Percentiles rank a stretch among this genome's conserved stretches.
These are phyloP conservation scores for Wickerhamomyces strasburgensis DNA, from an alignment of 805 yeast species.

Conservation along the genomic window DNA sequence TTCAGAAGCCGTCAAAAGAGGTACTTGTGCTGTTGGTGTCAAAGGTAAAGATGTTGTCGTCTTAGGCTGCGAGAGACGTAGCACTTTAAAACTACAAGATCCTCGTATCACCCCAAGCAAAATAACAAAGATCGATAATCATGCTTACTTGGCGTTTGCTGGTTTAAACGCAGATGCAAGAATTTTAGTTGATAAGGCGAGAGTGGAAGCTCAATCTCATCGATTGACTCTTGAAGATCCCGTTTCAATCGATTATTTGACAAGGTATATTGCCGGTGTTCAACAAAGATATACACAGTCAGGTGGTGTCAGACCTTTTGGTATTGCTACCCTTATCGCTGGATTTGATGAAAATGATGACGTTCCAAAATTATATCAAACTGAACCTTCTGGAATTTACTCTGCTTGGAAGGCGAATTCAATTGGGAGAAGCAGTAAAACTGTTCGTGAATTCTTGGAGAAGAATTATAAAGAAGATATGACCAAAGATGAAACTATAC, in stretches of 20 bases:
- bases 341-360: slow-evolving; percentile 88
- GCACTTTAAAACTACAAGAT: slow-evolving; percentile 91
- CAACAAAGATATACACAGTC: slow-evolving; percentile 96
- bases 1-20: slow-evolving; percentile 94
- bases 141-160: slow-evolving; percentile 89
- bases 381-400: slow-evolving; percentile 96
- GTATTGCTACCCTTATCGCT: slow-evolving; percentile 90
- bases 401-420: slow-evolving; percentile 98
- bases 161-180: slow-evolving; percentile 99
- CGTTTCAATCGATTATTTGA: slow-evolving; percentile 83
- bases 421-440: slow-evolving; percentile 90
- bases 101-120: slow-evolving; percentile 95
- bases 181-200: slow-evolving; percentile 87
- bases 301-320: slow-evolving; percentile 98
- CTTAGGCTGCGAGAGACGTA: slow-evolving; percentile 93
- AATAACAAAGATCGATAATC: slow-evolving; percentile 86
- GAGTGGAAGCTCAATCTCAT: slow-evolving; percentile 95
- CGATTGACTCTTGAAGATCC: slow-evolving; percentile 92
- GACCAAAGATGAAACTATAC: slow-evolving; percentile 66
- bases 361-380: slow-evolving; percentile 80
- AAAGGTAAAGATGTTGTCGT: slow-evolving; percentile 88
- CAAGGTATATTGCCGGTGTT: slow-evolving; percentile 95
- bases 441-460: slow-evolving; percentile 92
- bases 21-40: slow-evolving; percentile 97
- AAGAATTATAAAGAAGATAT: slow-evolving; percentile 67